Evolutionary conservation across 176 grass and related monocot species (phyloP).

Genomic region (Chrysopogon serrulatus): DNA sequence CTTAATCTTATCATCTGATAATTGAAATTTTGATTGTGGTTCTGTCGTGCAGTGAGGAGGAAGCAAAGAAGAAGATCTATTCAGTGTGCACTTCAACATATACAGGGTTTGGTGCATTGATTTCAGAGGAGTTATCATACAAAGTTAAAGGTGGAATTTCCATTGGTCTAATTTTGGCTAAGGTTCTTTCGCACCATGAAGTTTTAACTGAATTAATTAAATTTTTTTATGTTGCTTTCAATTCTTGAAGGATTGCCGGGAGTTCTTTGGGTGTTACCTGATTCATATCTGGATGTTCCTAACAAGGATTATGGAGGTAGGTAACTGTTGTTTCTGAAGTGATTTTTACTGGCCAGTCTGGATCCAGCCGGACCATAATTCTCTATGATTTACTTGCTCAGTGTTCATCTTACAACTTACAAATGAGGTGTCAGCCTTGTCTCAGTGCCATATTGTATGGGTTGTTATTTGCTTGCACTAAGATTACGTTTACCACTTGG

Average conservation of each 20-base stretch:
- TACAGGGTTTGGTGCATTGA: conserved; percentile 79
- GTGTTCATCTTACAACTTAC: not conserved
- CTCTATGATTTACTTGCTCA: not conserved
- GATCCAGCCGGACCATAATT: not conserved
- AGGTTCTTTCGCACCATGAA: not conserved
- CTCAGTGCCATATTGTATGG: not conserved
- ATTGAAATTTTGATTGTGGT: conserved; percentile 6
- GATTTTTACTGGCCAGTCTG: not conserved
- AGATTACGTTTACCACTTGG: not conserved
- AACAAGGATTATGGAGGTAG: conserved; percentile 99
- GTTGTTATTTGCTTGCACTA: conserved; percentile 16
- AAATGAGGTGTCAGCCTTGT: not conserved
- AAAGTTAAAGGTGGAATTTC: conserved; percentile 93
- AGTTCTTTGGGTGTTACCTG: conserved; percentile 99
- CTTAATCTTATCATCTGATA: not conserved
- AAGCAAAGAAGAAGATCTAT: conserved; percentile 96
- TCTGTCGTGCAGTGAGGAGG: conserved; percentile 66
- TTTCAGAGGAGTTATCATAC: conserved; percentile 91
- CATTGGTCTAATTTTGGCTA: not conserved
- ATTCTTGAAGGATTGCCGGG: conserved; percentile 69
- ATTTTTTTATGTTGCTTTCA: conserved; percentile 3
- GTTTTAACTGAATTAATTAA: not conserved
- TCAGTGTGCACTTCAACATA: conserved; percentile 87
- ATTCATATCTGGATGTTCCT: conserved; percentile 97
- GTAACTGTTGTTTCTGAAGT: not conserved